Evolutionary conservation across 2,329 filamentous ascomycete genomes (phyloP).

Genomic region (Venturia aucupariae): DNA sequence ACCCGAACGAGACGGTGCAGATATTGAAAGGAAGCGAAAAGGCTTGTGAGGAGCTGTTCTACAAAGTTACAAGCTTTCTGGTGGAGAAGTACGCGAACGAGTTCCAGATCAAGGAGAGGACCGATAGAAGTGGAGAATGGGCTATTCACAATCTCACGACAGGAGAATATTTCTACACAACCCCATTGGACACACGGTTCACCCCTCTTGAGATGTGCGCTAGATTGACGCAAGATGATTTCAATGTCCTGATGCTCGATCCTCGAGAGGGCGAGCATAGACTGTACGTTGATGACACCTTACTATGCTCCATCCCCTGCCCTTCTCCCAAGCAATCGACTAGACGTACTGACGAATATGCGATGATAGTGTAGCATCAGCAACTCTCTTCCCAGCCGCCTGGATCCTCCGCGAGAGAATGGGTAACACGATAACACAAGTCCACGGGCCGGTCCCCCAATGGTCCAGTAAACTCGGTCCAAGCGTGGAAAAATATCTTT

Average conservation of each 20-base stretch:
- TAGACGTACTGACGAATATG: slow-evolving; percentile 38
- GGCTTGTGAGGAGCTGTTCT: neutral
- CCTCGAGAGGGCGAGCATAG: slow-evolving; percentile 39
- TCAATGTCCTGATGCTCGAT: slow-evolving; percentile 38
- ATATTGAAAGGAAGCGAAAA: neutral
- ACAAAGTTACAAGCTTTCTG: neutral
- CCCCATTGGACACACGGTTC: slow-evolving; percentile 24
- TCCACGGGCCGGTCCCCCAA: slow-evolving; percentile 39
- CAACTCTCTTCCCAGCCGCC: slow-evolving; percentile 44
- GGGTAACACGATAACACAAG: slow-evolving; percentile 38
- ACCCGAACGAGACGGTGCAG: neutral
- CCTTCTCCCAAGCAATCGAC: slow-evolving; percentile 40
- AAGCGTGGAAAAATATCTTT: slow-evolving; percentile 27
- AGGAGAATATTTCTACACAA: slow-evolving; percentile 34
- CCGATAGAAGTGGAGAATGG: neutral
- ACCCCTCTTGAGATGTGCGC: slow-evolving; percentile 42
- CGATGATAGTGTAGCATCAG: slow-evolving; percentile 41
- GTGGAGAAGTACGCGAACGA: neutral
- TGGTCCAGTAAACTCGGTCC: slow-evolving; percentile 40
- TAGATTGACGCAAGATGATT: slow-evolving; percentile 42
- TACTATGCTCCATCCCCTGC: slow-evolving; percentile 45
- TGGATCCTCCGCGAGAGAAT: slow-evolving; percentile 42
- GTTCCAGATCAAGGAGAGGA: neutral
- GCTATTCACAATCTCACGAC: slow-evolving; percentile 35
- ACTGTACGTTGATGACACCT: slow-evolving; percentile 44